These are phyloP conservation scores for Annulohypoxylon nitens DNA, from an alignment of 495 filamentous ascomycete genomes.

Conservation along the genomic window DNA sequence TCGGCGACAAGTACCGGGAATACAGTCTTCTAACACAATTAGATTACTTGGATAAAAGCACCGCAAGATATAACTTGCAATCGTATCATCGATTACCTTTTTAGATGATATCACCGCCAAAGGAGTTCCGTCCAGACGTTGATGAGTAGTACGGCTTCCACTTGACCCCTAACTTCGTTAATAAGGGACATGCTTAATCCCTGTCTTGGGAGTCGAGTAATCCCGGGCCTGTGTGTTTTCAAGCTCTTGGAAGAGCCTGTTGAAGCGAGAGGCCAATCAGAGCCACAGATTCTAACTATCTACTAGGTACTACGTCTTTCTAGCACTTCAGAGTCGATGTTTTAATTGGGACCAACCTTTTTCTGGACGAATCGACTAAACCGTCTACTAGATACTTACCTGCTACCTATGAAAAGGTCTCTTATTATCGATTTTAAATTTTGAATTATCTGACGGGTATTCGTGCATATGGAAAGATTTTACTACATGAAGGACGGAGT, in stretches of 20 bases:
- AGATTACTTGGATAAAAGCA: constrained; percentile 6
- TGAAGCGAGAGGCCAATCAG: too few species aligned
- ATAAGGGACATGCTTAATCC: background rate
- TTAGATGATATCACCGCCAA: background rate
- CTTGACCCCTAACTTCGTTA: background rate
- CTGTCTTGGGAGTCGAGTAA: background rate
- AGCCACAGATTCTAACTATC: constrained; percentile 1
- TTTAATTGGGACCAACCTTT: too few species aligned
- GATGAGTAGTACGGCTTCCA: background rate
- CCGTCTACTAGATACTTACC: too few species aligned
- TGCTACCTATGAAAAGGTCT: too few species aligned
- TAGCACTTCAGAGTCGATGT: too few species aligned
- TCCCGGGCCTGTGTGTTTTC: background rate
- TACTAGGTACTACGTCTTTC: too few species aligned
- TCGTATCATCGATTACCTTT: background rate
- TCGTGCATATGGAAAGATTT: constrained; percentile 22
- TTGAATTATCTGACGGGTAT: constrained; percentile 4
- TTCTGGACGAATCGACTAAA: too few species aligned
- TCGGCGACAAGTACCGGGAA: constrained; percentile 10
- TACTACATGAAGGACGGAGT: background rate
- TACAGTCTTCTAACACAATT: constrained; percentile 1
- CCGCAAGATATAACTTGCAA: constrained; percentile 2
- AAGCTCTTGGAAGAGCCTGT: too few species aligned
- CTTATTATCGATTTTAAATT: too few species aligned
- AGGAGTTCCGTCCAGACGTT: background rate